phyloP scores from a whole-genome alignment of 2,329 filamentous ascomycete genomes.

The Emergomyces pasteurianus region DNA sequence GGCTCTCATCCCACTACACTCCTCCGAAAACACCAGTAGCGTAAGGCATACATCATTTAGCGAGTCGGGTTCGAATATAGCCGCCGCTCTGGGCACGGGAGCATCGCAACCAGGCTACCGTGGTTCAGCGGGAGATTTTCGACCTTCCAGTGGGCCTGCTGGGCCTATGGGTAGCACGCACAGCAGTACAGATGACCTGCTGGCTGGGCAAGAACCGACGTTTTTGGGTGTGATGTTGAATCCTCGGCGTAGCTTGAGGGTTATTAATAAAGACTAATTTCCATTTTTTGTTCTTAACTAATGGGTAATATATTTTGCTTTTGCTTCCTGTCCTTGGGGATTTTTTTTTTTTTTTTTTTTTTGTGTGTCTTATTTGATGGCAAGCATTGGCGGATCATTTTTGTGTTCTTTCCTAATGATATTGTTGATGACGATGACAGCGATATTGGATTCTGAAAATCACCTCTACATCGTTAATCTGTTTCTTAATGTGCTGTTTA shows the following conservation, averaged over 20 bases:
- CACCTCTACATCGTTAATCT: neutral
- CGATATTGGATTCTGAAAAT: neutral
- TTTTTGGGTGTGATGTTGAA: conserved; percentile 61
- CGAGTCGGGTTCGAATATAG: neutral
- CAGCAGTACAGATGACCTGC: conserved; percentile 46
- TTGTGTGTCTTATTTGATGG: neutral
- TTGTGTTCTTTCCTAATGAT: neutral
- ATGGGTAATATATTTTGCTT: neutral
- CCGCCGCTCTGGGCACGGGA: neutral
- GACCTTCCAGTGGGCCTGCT: conserved; percentile 10
- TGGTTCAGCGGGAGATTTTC: conserved; percentile 14
- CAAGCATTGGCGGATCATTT: neutral
- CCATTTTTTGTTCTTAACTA: neutral
- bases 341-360: neutral
- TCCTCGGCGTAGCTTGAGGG: conserved; percentile 54
- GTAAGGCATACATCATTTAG: conserved; percentile 7
- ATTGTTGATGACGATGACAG: neutral
- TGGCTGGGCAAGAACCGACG: conserved; percentile 53
- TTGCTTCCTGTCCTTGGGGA: neutral
- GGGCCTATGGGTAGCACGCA: conserved; percentile 31
- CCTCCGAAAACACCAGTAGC: conserved; percentile 15
- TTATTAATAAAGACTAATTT: conserved; percentile 48
- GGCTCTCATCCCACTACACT: conserved; percentile 3
- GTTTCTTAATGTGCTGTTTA: neutral
- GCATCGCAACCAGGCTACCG: conserved; percentile 4